Conservation (phyloP, 1,284 basidiomycete species). For the Boletus sp. region DNA sequence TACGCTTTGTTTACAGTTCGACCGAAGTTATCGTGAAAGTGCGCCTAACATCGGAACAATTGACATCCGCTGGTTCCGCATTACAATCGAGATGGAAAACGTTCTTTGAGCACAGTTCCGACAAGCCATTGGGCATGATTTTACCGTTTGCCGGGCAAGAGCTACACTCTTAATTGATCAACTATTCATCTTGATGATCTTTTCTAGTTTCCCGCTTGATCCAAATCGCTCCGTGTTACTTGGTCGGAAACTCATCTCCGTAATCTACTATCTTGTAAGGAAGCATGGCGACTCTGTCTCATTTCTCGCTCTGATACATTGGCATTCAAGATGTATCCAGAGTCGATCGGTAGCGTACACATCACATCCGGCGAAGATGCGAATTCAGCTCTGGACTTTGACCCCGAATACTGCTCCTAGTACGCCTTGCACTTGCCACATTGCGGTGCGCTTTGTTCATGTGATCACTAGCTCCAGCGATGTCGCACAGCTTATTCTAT, state of each 20-base stretch:
- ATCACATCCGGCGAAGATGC: constrained; percentile 26
- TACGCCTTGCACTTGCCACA: background rate
- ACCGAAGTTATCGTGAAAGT: constrained; percentile 39
- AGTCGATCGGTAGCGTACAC: constrained; percentile 28
- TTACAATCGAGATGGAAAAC: constrained; percentile 39
- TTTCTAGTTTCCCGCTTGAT: constrained; percentile 6
- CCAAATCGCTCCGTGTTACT: background rate
- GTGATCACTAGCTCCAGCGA: constrained; percentile 9
- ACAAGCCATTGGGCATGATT: constrained; percentile 24
- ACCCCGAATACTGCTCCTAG: constrained; percentile 13
- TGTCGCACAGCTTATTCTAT: constrained; percentile 10
- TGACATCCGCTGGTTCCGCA: constrained; percentile 35
- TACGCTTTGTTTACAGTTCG: constrained; percentile 30
- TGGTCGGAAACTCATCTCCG: constrained; percentile 10
- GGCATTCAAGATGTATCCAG: constrained; percentile 27
- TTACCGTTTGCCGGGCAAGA: constrained; percentile 16
- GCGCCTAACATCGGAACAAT: constrained; percentile 36
- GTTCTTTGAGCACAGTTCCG: constrained; percentile 31
- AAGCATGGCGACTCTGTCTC: background rate
- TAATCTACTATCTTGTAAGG: constrained; percentile 18
- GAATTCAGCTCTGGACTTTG: constrained; percentile 23
- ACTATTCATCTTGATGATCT: background rate
- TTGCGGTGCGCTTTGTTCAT: background rate
- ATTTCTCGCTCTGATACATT: constrained; percentile 1
- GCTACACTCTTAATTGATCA: background rate